These are phyloP conservation scores for Clitoria ternatea DNA, from an alignment of 306 rosid genomes.

Conservation along the genomic window DNA sequence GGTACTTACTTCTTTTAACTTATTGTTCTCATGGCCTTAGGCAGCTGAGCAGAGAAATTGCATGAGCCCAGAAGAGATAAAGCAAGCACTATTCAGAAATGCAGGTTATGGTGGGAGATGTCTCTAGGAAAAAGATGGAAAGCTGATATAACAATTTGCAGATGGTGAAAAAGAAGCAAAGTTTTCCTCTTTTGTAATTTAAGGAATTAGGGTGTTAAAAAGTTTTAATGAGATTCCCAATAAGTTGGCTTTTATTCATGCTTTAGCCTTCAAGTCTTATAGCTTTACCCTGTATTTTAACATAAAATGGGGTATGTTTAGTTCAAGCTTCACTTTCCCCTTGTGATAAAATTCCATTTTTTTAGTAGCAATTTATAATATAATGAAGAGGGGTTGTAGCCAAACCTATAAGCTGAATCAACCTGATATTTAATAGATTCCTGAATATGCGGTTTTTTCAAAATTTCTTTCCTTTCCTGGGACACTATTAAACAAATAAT, in stretches of 20 bases:
- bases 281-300: constrained; percentile 34
- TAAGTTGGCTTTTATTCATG: constrained; percentile 40
- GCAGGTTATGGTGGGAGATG: constrained; percentile 97
- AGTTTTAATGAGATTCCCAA: constrained; percentile 43
- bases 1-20: constrained; percentile 2
- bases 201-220: constrained; percentile 37
- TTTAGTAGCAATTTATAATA: constrained; percentile 21
- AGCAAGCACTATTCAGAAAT: constrained; percentile 90
- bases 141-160: constrained; percentile 30
- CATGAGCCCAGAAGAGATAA: constrained; percentile 65
- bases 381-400: constrained; percentile 26
- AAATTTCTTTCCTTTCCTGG: constrained; percentile 7
- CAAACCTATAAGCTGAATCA: constrained; percentile 18
- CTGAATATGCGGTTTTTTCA: constrained; percentile 20
- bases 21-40: constrained; percentile 31
- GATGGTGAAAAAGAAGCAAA: constrained; percentile 26
- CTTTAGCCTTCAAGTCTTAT: constrained; percentile 24
- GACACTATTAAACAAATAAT: constrained; percentile 20
- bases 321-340: constrained; percentile 29
- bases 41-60: constrained; percentile 52
- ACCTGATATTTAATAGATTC: constrained; percentile 17
- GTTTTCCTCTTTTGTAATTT: constrained; percentile 27
- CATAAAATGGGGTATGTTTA: constrained; percentile 27
- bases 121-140: constrained; percentile 44
- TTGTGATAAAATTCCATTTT: constrained; percentile 17